Evolutionary conservation across 2,329 filamentous ascomycete genomes (phyloP), one percentile per base, ranked within the genome.

Genomic region (Hypoxylon sp.): DNA sequence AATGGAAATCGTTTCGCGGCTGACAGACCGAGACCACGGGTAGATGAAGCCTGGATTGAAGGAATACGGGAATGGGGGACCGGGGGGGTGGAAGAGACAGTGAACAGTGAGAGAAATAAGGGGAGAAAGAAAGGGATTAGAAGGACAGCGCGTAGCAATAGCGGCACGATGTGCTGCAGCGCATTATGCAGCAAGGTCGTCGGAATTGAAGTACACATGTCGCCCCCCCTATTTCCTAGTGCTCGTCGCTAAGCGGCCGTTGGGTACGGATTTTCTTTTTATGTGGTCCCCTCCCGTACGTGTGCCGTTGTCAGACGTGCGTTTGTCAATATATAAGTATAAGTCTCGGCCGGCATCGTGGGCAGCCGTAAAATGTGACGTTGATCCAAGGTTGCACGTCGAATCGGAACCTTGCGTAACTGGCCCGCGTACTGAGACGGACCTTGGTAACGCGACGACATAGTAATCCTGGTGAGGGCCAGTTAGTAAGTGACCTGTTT

Each of bases 21-120:
- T 27, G 31, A 31, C 29, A n/a, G 54, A 59, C 55, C 54, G 51
- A 63, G 41, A 56, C 51, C 61, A 42, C 51, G 55, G 61, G 23
- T 43, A 60, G 47, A 46, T 45, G 35, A 48, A 38, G 45, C 33
- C 31, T 54, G 61, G 58, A 64, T 58, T 64, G 55, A 48, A 64
- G 61, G 61, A 64, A 61, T 64, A 45, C 48, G 51, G 61, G 61
- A 64, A 46, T 60, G 57, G 60, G 52, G 60, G 56, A 40, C 31
- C 31, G 13, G n/a, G n/a, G n/a, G n/a, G n/a, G n/a, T n/a, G n/a
- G n/a, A n/a, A n/a, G n/a, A n/a, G n/a, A n/a, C n/a, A n/a, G n/a
- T n/a, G n/a, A n/a, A n/a, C n/a, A n/a, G n/a, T n/a, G n/a, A n/a
- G n/a, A n/a, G 6, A 35, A 4, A 17, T 1, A 26, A 41, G 43